Percentiles rank a stretch among this genome's conserved stretches.
These are phyloP conservation scores for Rubia tinctorum DNA, from an alignment of 305 asterid species.

Conservation along the genomic window DNA sequence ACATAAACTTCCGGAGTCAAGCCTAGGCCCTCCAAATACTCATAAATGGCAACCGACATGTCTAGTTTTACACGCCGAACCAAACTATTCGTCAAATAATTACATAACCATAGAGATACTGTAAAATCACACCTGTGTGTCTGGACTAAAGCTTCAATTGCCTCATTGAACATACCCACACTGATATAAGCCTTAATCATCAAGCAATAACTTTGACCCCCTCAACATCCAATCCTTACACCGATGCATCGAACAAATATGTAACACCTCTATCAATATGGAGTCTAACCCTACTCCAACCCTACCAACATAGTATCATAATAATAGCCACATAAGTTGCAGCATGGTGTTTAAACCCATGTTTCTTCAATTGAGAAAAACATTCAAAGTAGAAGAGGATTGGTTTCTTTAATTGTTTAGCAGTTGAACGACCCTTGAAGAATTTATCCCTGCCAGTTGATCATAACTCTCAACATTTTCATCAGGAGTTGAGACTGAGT, in stretches of 20 bases:
- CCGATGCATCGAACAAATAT: constrained; percentile 60
- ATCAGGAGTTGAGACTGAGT: neutral
- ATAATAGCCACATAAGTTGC: constrained; percentile 50
- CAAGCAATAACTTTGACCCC: constrained; percentile 45
- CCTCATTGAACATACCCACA: constrained; percentile 69
- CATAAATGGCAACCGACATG: constrained; percentile 44
- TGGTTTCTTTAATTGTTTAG: constrained; percentile 42
- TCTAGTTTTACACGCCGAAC: constrained; percentile 50
- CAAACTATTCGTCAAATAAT: constrained; percentile 60
- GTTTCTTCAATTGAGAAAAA: constrained; percentile 35
- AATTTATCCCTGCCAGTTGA: constrained; percentile 31
- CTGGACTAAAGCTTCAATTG: constrained; percentile 41
- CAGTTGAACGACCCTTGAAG: constrained; percentile 34
- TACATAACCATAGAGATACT: constrained; percentile 49
- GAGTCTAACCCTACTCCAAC: constrained; percentile 42
- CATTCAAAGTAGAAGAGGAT: constrained; percentile 38
- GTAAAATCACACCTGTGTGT: constrained; percentile 43
- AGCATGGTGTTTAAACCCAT: constrained; percentile 49
- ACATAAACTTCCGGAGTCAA: too few relatives aligned
- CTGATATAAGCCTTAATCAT: too few relatives aligned
- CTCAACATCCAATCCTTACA: constrained; percentile 40
- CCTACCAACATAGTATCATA: constrained; percentile 56
- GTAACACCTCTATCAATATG: constrained; percentile 40
- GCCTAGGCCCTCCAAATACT: constrained; percentile 48
- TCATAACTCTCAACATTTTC: too few relatives aligned